Evolutionary conservation across 169 alveolate species (phyloP).

Genomic region (Eimeria sp.): DNA sequence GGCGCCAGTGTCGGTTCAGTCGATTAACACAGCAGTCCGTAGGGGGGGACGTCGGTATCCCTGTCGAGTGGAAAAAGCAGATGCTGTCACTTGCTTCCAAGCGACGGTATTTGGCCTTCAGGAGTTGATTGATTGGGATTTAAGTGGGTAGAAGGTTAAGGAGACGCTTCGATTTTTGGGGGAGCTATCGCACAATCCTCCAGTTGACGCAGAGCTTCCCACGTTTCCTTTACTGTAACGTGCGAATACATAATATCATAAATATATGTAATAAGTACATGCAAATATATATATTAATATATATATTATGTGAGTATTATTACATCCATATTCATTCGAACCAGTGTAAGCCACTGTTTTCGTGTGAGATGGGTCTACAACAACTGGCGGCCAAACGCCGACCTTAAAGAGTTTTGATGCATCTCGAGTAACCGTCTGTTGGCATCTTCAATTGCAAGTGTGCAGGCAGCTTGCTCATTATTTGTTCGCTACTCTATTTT

Average conservation of each 20-base stretch:
- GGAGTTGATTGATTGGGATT: not conserved
- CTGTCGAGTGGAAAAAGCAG: not conserved
- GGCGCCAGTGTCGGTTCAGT: not conserved
- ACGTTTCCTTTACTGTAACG: not conserved
- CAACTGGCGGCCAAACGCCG: not conserved
- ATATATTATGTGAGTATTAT: too few species aligned
- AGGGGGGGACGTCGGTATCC: not conserved
- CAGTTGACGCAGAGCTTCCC: not conserved
- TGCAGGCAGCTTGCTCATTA: not conserved
- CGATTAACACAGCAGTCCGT: not conserved
- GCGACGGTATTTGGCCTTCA: not conserved
- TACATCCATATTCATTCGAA: not conserved
- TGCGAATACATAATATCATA: too few species aligned
- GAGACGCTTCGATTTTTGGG: not conserved
- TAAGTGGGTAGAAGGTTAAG: not conserved
- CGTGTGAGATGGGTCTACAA: not conserved
- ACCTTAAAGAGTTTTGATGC: not conserved
- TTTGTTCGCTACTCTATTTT: not conserved
- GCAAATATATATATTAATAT: too few species aligned
- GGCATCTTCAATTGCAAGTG: not conserved
- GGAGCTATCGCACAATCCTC: not conserved
- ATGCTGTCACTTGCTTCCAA: not conserved
- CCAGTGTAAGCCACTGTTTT: not conserved
- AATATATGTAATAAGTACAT: too few species aligned
- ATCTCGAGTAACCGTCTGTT: too few species aligned